Base-by-base conservation (phyloP, 176 grass and related monocot species). In the Triticum timopheevii region DNA sequence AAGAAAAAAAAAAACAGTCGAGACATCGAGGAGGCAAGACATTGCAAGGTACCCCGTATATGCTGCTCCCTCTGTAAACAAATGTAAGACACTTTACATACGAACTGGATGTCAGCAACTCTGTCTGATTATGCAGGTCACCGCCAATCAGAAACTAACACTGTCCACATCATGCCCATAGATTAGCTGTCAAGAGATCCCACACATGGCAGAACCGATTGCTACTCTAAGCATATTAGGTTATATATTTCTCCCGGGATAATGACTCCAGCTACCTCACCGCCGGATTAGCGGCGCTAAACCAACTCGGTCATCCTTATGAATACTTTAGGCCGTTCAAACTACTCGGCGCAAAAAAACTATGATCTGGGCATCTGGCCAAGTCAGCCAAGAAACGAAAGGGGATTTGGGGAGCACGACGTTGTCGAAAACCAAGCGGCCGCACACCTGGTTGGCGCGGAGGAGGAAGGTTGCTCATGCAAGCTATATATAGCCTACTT, bases 401-500 rank as follows among this genome's bases (percentile, higher is more conserved):
- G 38, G 36, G 38, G 81, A 76, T 8, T 91, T 83, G 69, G 17
- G 25, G 61, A 44, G 36, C 50, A 52, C 2, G 49, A 42, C 22
- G 27, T 8, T 25, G 20, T 4, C n/a, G 19, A 45, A 1, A 65
- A 17, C 58, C 4, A 4, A 13, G 66, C 34, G 3, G 76, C 82
- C 77, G 82, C 77, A 72, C 82, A 91, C 82, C 40, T 91, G 54
- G 77, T 69, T 78, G 90, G 65, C 23, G 8, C 6, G 12, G 27
- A 61, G 59, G 16, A 49, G 22, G 39, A 90, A 54, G 19, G 23
- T 12, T 58, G 54, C 0, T 38, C n/a, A 4, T 42, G 65, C 85
- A 91, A 88, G 77, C 82, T 52, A 87, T 91, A 56, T 65, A 78
- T 88, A 77, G 71, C 65, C 44, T 36, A 78, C 24, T 82, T 91